Base-by-base conservation (phyloP, 805 yeast species). In the Yamadazyma laniorum region DNA sequence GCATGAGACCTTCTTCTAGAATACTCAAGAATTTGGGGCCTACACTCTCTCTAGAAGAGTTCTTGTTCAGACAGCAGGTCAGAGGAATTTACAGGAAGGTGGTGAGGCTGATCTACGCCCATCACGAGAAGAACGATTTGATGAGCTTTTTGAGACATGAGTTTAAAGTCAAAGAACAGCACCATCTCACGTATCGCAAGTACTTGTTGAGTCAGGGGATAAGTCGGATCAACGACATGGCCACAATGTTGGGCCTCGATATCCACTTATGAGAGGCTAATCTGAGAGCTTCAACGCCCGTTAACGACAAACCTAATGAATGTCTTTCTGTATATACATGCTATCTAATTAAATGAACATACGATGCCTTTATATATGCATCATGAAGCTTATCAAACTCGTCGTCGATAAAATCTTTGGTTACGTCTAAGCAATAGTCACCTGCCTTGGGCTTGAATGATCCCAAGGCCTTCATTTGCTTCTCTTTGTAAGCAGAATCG, bases 191-290 rank as follows among this genome's bases (percentile, higher is more conserved):
- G 14, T 67, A 67, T 30, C 46, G 72, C 35, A 60, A 58, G 40
- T 68, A 68, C 44, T 51, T 68, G 43, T 55, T 67, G 37, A 60
- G 52, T 30, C 47, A 52, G 18, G 74, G 73, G 1, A 53, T 61
- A 6, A 47, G 49, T 7, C 42, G 44, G 36, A 55, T 56, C 15
- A 53, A 58, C 39, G 53, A 57, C 36, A 55, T 55, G 59, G 45
- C 55, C 15, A 40, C 48, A 19, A 36, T 56, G 34, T 25, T 56
- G 42, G 60, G 61, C 3, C 18, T 53, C 4, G 45, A 43, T 8
- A 13, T 47, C n/a, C 25, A 41, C 18, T 19, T 45, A 16, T 40
- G 19, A 29, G 18, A n/a, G n/a, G n/a, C n/a, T n/a, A n/a, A n/a
- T n/a, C n/a, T n/a, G n/a, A n/a, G n/a, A n/a, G n/a, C n/a, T n/a